A percentile compares a stretch with the other conserved stretches of the same genome.
phyloP scores from a whole-genome alignment of 768 basidiomycete species.

The Leccinum ochraceum region DNA sequence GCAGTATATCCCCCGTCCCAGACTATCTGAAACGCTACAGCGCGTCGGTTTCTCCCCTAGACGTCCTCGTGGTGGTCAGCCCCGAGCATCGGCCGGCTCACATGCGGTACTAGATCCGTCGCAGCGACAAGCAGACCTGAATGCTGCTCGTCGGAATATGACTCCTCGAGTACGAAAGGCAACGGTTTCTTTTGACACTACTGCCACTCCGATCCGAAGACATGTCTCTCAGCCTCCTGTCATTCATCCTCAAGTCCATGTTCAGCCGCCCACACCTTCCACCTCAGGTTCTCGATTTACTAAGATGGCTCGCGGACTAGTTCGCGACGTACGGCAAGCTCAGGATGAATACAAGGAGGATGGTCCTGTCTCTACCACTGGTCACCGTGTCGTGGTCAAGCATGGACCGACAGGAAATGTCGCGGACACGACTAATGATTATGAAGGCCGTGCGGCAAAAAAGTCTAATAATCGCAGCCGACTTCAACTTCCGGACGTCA shows the following conservation, averaged over 20 bases:
- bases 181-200: slow-evolving; percentile 32
- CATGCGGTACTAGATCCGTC: slow-evolving; percentile 14
- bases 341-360: slow-evolving; percentile 24
- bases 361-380: background rate
- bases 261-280: slow-evolving; percentile 65
- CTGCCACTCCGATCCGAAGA: slow-evolving; percentile 29
- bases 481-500: slow-evolving; percentile 77
- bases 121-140: slow-evolving; percentile 17
- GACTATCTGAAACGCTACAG: slow-evolving; percentile 69
- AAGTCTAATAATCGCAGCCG: slow-evolving; percentile 38
- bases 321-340: slow-evolving; percentile 54
- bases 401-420: slow-evolving; percentile 27
- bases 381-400: slow-evolving; percentile 10
- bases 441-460: slow-evolving; percentile 16
- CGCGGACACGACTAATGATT: slow-evolving; percentile 14
- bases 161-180: slow-evolving; percentile 37
- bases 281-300: slow-evolving; percentile 57
- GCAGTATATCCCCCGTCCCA: slow-evolving; percentile 51
- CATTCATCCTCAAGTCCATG: slow-evolving; percentile 49
- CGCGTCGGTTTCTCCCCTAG: slow-evolving; percentile 74
- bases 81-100: slow-evolving; percentile 24
- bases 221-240: slow-evolving; percentile 20
- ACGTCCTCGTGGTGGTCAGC: slow-evolving; percentile 57
- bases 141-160: slow-evolving; percentile 23
- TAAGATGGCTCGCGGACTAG: slow-evolving; percentile 55